These are phyloP conservation scores for Calonectria honghensis DNA, from an alignment of 2,329 filamentous ascomycete genomes.

Conservation along the genomic window DNA sequence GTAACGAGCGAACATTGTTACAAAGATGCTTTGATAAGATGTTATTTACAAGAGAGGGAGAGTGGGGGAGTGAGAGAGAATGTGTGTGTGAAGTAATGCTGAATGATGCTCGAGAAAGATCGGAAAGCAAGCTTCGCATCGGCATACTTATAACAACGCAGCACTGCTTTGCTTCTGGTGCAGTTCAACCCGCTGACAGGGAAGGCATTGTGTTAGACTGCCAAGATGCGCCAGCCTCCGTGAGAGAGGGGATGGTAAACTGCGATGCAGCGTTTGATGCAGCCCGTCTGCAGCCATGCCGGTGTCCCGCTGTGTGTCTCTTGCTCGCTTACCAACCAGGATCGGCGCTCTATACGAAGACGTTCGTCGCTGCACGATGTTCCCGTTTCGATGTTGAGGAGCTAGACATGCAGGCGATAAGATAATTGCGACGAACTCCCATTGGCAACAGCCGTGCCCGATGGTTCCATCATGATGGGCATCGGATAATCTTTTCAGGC, in stretches of 20 bases:
- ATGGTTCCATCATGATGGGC: conserved; percentile 8
- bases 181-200: background rate
- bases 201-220: conserved; percentile 14
- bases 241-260: conserved; percentile 4
- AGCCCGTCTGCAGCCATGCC: conserved; percentile 28
- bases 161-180: background rate
- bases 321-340: conserved; percentile 26
- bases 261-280: conserved; percentile 16
- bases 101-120: background rate
- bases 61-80: background rate
- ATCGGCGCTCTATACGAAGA: conserved; percentile 24
- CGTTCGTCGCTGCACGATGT: conserved; percentile 25
- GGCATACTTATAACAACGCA: conserved; percentile 6
- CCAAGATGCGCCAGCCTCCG: conserved; percentile 21
- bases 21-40: background rate
- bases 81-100: conserved; percentile 2
- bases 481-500: conserved; percentile 27
- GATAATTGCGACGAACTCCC: background rate
- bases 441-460: background rate
- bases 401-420: conserved; percentile 26
- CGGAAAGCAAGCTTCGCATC: background rate
- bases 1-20: conserved; percentile 23
- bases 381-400: conserved; percentile 11
- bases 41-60: background rate
- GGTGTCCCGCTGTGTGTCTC: conserved; percentile 21